phyloP scores from a whole-genome alignment of 306 rosid species.

The Prunus dulcis region DNA sequence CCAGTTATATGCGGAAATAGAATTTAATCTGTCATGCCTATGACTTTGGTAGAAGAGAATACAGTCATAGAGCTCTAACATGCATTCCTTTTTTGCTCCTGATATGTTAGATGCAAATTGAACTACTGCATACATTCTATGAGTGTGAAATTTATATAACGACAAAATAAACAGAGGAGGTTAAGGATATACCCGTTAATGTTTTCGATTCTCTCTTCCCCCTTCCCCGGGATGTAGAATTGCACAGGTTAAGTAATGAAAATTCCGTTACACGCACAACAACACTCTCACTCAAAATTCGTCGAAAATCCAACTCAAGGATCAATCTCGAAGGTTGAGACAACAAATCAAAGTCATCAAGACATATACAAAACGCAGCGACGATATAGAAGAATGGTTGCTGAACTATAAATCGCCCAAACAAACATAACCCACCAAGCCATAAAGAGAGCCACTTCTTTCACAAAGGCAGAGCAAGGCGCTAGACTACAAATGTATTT shows the following conservation, averaged over 20 bases:
- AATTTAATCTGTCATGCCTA: not conserved
- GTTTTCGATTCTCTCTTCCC: not conserved
- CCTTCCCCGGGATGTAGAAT: not conserved
- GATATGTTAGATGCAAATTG: not conserved
- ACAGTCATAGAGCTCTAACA: not conserved
- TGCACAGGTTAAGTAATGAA: slow-evolving; percentile 21
- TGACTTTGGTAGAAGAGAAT: not conserved
- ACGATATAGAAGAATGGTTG: slow-evolving; percentile 57
- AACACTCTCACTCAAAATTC: slow-evolving; percentile 31
- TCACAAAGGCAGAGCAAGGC: slow-evolving; percentile 51
- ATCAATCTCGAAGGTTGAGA: slow-evolving; percentile 11
- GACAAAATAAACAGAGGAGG: not conserved
- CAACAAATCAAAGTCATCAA: slow-evolving; percentile 38
- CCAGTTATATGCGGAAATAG: not conserved
- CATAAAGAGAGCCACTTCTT: slow-evolving; percentile 58
- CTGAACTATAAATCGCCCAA: slow-evolving; percentile 56
- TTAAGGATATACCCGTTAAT: slow-evolving; percentile 15
- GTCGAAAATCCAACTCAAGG: slow-evolving; percentile 25
- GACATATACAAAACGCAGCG: slow-evolving; percentile 62
- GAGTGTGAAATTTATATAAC: not conserved
- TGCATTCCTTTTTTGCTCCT: not conserved
- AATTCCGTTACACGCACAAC: slow-evolving; percentile 29
- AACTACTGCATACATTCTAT: slow-evolving; percentile 4
- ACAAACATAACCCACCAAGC: slow-evolving; percentile 90
- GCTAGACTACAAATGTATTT: slow-evolving; percentile 28